Evolutionary conservation across 2,329 filamentous ascomycete genomes (phyloP).

Genomic region (Colletotrichum cereale): DNA sequence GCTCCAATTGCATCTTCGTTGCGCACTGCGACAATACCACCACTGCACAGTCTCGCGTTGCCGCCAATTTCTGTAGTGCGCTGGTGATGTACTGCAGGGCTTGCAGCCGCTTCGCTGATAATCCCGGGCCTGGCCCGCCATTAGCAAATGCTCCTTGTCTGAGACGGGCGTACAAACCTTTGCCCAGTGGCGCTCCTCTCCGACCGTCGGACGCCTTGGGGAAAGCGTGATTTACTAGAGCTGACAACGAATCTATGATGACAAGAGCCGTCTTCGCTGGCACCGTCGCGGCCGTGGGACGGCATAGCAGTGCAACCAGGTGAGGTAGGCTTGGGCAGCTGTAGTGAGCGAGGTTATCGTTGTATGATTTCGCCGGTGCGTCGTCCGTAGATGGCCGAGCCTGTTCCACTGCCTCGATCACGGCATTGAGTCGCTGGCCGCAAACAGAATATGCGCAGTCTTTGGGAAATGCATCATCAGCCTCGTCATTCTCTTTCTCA

Average conservation of each 20-base stretch:
- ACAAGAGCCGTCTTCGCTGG: constrained; percentile 74
- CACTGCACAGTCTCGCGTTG: constrained; percentile 78
- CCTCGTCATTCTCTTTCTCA: constrained; percentile 1
- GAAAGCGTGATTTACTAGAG: constrained; percentile 81
- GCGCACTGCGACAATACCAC: constrained; percentile 84
- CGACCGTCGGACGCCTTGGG: constrained; percentile 67
- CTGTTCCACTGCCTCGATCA: constrained; percentile 42
- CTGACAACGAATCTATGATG: constrained; percentile 83
- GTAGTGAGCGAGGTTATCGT: constrained; percentile 59
- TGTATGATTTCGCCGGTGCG: constrained; percentile 12
- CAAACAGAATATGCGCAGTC: constrained; percentile 57
- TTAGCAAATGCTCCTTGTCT: constrained; percentile 25
- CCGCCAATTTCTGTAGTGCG: constrained; percentile 80
- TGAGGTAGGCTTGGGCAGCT: constrained; percentile 74
- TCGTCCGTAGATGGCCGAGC: constrained; percentile 20
- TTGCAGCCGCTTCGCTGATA: constrained; percentile 60
- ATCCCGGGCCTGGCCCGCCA: constrained; percentile 49
- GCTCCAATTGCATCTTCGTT: constrained; percentile 79
- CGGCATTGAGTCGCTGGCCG: constrained; percentile 51
- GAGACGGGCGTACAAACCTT: constrained; percentile 49
- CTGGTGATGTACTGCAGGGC: constrained; percentile 74
- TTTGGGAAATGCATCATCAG: constrained; percentile 40
- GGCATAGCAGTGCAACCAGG: constrained; percentile 79
- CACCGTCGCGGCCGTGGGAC: constrained; percentile 74
- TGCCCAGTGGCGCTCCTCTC: constrained; percentile 53